Evolutionary conservation across 2,329 filamentous ascomycete species (phyloP), one percentile per base, ranked within the genome.

Genomic region (Fusarium guadeloupense): DNA sequence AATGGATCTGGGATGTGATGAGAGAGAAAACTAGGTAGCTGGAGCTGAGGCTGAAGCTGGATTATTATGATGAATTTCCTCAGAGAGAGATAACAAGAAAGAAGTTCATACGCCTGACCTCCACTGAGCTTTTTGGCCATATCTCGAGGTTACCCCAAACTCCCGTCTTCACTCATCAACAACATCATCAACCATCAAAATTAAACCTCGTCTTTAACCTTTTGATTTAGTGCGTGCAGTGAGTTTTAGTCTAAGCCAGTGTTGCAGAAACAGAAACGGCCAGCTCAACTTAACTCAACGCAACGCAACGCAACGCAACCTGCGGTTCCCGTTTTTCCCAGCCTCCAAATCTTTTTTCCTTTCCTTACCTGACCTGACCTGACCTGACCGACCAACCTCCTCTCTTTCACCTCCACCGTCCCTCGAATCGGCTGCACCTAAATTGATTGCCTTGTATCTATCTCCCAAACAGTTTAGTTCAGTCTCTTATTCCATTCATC

Each of bases 381-480:
- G n/a, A n/a, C n/a, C n/a, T n/a, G n/a, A n/a, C n/a, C n/a, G n/a
- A 23, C 54, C 59, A 63, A 30, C 59, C 60, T 56, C 60, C 50
- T 50, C 46, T 40, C 26, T 59, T 47, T 19, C 26, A 14, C 30
- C 25, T 42, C 19, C 37, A 38, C 23, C 10, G 20, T 31, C 25
- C 46, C 60, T 54, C 42, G 52, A 54, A 28, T 50, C 34, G 30
- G 30, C 51, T 40, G 39, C 59, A 49, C 39, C 59, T 62, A 62
- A 62, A 59, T 55, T 58, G 46, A 53, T 48, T 58, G 46, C 42
- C 39, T 45, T 41, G 48, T 31, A 44, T 41, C 28, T 35, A 23
- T 37, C 19, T 37, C 19, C 34, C 34, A 37, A 37, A 21, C 34
- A 37, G 34, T 37, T 37, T 20, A 37, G 33, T 20, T 13, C 33